Base-by-base conservation (phyloP, 2,329 filamentous ascomycete genomes). In the Penicillium freii region DNA sequence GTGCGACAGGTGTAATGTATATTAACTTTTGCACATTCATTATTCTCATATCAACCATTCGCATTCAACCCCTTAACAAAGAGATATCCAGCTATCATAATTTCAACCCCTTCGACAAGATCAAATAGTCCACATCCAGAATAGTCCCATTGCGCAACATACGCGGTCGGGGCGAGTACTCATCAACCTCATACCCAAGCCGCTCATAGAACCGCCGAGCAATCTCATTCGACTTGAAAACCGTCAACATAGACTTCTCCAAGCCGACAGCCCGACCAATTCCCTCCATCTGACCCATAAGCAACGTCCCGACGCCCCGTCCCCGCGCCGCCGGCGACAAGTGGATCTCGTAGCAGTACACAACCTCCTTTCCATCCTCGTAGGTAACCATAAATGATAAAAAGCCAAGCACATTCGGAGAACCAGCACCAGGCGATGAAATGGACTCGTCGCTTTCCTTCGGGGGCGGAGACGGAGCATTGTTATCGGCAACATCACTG, bases 1-100 rank as follows among this genome's bases (percentile, higher is more conserved):
- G 87, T 92, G 48, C 86, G 87, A 71, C 90, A 94, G 75, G 91
- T 96, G 71, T 94, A 83, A 77, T 58, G 51, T 57, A 65, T 59
- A 61, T 61, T 60, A 45, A 54, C 7, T 54, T 42, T 36, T 44
- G n/a, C 38, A 51, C 27, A 38, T 38, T 38, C 38, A n/a, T 3
- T 29, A 29, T 47, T 29, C 5, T 46, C 33, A 53, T 39, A 43
- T 55, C 19, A 27, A 40, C 1, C 4, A 50, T 17, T 46, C 42
- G 54, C 48, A 56, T 52, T 39, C 11, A 46, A 50, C 1, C 7
- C 13, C 19, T 23, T 31, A 19, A 25, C 17, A 54, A 31, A 31
- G 15, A 27, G 17, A 49, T 49, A 40, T 25, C 17, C 33, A 23
- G 34, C 19, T 25, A 31, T 47, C 34, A 45, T 43, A 11, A 47